phyloP scores from a whole-genome alignment of 2,329 filamentous ascomycete species.

The Phialophora tarda region DNA sequence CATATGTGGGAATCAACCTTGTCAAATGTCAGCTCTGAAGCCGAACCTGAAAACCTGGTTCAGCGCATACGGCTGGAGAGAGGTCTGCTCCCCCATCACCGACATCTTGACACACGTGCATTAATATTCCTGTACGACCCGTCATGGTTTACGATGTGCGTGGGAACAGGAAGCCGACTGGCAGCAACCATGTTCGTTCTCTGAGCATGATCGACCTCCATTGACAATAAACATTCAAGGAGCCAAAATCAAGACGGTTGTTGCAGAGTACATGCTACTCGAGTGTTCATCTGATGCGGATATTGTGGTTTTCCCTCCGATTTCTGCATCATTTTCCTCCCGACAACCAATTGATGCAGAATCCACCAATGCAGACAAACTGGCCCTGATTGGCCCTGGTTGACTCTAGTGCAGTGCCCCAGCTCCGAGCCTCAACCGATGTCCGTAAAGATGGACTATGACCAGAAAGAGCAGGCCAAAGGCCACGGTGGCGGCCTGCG shows the following conservation, averaged over 20 bases:
- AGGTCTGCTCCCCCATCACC: constrained; percentile 38
- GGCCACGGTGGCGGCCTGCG: constrained; percentile 51
- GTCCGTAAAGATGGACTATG: constrained; percentile 46
- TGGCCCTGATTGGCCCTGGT: too few species aligned
- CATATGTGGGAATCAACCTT: too few species aligned
- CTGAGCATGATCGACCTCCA: background rate
- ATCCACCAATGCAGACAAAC: too few species aligned
- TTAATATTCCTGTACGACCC: background rate
- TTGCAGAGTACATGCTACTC: too few species aligned
- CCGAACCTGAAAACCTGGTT: constrained; percentile 19
- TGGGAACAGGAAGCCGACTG: background rate
- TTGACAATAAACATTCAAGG: background rate
- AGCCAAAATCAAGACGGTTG: too few species aligned
- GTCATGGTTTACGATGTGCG: background rate
- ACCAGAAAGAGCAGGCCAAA: constrained; percentile 49
- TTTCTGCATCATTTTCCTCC: too few species aligned
- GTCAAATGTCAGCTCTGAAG: background rate
- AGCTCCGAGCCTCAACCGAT: background rate
- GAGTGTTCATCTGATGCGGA: too few species aligned
- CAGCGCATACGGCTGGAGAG: constrained; percentile 13
- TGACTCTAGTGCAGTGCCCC: background rate
- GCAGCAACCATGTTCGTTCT: background rate
- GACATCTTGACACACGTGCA: background rate
- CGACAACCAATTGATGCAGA: too few species aligned
- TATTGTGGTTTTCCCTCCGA: too few species aligned